Evolutionary conservation across 2,329 filamentous ascomycete genomes (phyloP).

Genomic region (Pseudocercospora crystallina): DNA sequence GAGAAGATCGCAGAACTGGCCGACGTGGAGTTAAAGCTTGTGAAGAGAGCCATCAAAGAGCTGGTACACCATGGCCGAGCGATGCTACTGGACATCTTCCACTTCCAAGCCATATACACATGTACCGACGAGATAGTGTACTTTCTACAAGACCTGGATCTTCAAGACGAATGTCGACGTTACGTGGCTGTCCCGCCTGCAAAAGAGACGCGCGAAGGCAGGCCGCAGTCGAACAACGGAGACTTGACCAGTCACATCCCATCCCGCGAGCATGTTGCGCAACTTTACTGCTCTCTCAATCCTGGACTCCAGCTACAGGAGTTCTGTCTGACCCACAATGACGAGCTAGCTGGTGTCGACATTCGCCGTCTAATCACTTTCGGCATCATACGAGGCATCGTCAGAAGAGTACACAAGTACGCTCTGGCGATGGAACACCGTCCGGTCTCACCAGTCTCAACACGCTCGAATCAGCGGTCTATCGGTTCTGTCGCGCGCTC

Average conservation of each 20-base stretch:
- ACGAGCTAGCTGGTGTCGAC: conserved; percentile 74
- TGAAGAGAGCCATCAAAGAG: conserved; percentile 82
- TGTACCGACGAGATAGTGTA: conserved; percentile 74
- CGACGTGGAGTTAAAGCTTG: conserved; percentile 82
- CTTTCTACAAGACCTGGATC: conserved; percentile 72
- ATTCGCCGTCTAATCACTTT: conserved; percentile 91
- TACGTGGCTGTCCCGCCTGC: conserved; percentile 65
- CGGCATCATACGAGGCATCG: conserved; percentile 88
- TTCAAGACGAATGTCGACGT: conserved; percentile 82
- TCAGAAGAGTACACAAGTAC: conserved; percentile 89
- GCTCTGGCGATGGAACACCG: conserved; percentile 56
- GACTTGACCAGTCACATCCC: conserved; percentile 3
- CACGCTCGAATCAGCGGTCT: conserved; percentile 15
- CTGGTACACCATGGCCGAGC: conserved; percentile 91
- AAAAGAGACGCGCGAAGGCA: conserved; percentile 4
- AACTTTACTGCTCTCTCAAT: conserved; percentile 80
- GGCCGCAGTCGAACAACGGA: conserved; percentile 1
- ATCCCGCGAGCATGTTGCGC: conserved; percentile 57
- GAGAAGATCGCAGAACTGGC: conserved; percentile 81
- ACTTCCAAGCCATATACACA: conserved; percentile 89
- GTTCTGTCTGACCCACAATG: conserved; percentile 76
- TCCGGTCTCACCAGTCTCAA: conserved; percentile 7
- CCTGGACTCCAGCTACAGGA: conserved; percentile 82
- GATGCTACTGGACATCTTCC: conserved; percentile 89
- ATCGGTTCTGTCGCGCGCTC: not conserved